A percentile compares a stretch with the other conserved stretches of the same genome.
Evolutionary conservation across 2,329 filamentous ascomycete genomes (phyloP).

Genomic region (Xylariaceae sp.): DNA sequence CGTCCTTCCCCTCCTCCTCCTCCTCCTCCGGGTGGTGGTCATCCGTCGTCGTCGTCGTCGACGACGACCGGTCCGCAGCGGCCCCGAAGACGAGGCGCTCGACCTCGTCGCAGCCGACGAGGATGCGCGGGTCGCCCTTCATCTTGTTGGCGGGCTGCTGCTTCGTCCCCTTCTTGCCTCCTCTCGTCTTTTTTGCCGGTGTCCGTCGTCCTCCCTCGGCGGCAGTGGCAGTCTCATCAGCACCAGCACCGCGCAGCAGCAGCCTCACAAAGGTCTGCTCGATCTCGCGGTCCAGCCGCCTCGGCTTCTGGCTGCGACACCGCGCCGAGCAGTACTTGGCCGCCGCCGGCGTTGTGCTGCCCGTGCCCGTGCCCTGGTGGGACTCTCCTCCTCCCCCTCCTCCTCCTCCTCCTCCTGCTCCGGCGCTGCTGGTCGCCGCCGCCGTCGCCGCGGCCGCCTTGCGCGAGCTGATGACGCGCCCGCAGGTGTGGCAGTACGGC

Average conservation of each 20-base stretch:
- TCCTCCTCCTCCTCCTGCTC: too few relatives aligned
- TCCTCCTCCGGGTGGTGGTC: too few relatives aligned
- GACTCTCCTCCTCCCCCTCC: too few relatives aligned
- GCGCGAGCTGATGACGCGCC: conserved; percentile 41
- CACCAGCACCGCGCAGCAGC: conserved; percentile 9
- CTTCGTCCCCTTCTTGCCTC: conserved; percentile 23
- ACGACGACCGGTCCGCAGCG: conserved; percentile 34
- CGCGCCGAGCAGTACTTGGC: conserved; percentile 51
- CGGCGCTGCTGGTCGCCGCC: not conserved
- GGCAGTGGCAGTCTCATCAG: not conserved
- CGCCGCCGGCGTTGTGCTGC: not conserved
- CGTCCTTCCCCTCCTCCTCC: conserved; percentile 36
- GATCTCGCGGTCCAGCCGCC: conserved; percentile 41
- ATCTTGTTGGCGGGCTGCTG: conserved; percentile 1
- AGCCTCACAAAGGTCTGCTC: conserved; percentile 39
- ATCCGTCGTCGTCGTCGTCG: too few relatives aligned
- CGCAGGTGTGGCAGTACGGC: conserved; percentile 50
- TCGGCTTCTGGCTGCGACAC: conserved; percentile 44
- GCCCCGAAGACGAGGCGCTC: conserved; percentile 43
- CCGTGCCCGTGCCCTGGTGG: not conserved
- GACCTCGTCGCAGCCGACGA: conserved; percentile 41
- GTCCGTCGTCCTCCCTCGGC: not conserved
- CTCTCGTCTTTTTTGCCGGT: not conserved
- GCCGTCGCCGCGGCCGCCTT: conserved; percentile 18
- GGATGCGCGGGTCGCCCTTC: conserved; percentile 44